phyloP scores from a whole-genome alignment of 1,139 yeast species.

The Geotrichum fermentans region DNA sequence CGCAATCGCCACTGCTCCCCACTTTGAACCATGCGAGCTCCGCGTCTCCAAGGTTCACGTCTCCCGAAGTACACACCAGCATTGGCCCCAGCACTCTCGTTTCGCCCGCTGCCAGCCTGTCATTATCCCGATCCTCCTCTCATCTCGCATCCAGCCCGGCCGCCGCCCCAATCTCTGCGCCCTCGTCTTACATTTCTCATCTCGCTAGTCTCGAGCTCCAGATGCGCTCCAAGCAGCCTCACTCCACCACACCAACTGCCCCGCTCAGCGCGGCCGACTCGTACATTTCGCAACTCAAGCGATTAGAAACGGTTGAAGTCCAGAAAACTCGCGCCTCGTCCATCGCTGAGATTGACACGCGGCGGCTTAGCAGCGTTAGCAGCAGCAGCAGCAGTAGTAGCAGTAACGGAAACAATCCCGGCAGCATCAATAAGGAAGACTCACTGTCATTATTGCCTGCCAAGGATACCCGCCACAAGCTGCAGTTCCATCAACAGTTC shows the following conservation, averaged over 20 bases:
- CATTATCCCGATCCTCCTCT: too few species aligned
- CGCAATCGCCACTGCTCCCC: too few species aligned
- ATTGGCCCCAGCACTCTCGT: background rate
- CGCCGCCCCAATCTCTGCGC: background rate
- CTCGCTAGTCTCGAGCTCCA: background rate
- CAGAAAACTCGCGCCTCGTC: background rate
- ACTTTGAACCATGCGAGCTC: background rate
- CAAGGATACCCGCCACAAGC: background rate
- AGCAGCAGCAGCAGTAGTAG: background rate
- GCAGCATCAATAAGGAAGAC: background rate
- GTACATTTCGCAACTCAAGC: background rate
- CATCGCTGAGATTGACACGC: background rate
- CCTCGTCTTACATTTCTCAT: background rate
- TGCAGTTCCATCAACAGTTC: background rate
- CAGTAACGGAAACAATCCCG: background rate
- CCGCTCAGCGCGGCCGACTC: background rate
- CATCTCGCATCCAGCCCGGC: background rate
- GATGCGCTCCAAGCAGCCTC: background rate
- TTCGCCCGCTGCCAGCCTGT: background rate
- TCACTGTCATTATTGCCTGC: background rate
- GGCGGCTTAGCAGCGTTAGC: background rate
- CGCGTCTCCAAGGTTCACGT: too few species aligned
- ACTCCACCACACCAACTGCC: background rate
- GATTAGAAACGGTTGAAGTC: background rate
- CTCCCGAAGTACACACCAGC: too few species aligned